Percentiles rank a stretch among this genome's conserved stretches.
phyloP scores from a whole-genome alignment of 2,329 filamentous ascomycete genomes.

The Ophiocordyceps camponoti-floridani region DNA sequence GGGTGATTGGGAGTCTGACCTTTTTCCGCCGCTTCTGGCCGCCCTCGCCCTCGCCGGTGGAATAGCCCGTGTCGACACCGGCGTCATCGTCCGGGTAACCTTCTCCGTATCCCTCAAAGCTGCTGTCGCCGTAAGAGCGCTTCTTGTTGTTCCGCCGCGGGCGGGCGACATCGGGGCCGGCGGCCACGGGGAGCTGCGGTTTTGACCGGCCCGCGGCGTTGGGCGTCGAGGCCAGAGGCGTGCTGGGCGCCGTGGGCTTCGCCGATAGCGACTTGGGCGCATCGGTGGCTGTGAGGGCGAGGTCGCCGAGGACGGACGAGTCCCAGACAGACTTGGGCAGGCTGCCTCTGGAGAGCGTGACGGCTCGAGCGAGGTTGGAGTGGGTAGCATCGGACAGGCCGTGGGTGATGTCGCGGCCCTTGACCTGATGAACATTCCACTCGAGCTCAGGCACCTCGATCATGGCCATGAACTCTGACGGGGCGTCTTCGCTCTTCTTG shows the following conservation, averaged over 20 bases:
- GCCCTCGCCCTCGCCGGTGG: conserved; percentile 54
- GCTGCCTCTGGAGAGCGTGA: conserved; percentile 38
- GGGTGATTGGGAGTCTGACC: conserved; percentile 18
- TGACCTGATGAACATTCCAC: conserved; percentile 36
- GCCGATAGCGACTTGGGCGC: conserved; percentile 22
- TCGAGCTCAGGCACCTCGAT: conserved; percentile 33
- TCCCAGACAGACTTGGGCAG: conserved; percentile 39
- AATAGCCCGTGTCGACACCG: conserved; percentile 42
- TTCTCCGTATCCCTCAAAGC: conserved; percentile 58
- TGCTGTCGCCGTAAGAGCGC: conserved; percentile 56
- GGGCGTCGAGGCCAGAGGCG: conserved; percentile 22
- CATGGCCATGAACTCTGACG: conserved; percentile 34
- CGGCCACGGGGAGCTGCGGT: conserved; percentile 11
- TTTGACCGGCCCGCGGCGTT: conserved; percentile 19
- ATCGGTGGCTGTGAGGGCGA: conserved; percentile 23
- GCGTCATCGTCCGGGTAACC: conserved; percentile 51
- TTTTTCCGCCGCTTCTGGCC: conserved; percentile 48
- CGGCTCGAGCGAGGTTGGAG: conserved; percentile 28
- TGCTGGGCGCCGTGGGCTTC: conserved; percentile 33
- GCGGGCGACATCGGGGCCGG: conserved; percentile 29
- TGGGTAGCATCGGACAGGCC: conserved; percentile 29
- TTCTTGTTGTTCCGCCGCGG: conserved; percentile 54
- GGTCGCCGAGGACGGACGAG: conserved; percentile 37
- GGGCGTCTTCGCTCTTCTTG: conserved; percentile 34
- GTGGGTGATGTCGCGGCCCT: conserved; percentile 34